Conservation (phyloP, 129 eudicot species). For the Ambrosia trifida region DNA sequence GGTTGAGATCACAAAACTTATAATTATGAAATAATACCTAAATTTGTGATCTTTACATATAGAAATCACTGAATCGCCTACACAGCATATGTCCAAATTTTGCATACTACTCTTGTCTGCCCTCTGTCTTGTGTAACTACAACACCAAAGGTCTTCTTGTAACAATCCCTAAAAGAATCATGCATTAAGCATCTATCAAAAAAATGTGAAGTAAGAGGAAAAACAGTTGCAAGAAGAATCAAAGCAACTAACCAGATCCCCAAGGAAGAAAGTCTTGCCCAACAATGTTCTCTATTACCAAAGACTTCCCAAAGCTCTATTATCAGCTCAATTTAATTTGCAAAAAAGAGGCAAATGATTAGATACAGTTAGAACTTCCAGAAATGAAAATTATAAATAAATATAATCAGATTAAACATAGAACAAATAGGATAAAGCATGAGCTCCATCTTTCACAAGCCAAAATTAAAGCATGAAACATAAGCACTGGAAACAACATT, state of each 20-base stretch:
- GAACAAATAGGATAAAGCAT: no score
- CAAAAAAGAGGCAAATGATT: slow-evolving; percentile 3
- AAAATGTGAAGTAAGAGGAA: no score
- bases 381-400: neutral
- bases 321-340: slow-evolving; percentile 11
- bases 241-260: slow-evolving; percentile 47
- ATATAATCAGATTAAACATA: no score
- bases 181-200: neutral
- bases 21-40: no score
- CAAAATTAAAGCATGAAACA: no score
- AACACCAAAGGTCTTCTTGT: slow-evolving; percentile 90
- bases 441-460: no score
- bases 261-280: slow-evolving; percentile 52
- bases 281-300: slow-evolving; percentile 58
- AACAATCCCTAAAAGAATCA: slow-evolving; percentile 64
- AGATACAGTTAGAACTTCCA: slow-evolving; percentile 2
- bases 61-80: no score
- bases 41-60: no score
- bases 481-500: no score
- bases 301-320: slow-evolving; percentile 67
- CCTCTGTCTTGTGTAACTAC: slow-evolving; percentile 75
- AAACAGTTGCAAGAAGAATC: neutral
- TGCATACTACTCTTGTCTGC: slow-evolving; percentile 70
- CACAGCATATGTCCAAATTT: no score
- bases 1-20: no score